Base-by-base conservation (phyloP, 2,329 filamentous ascomycete genomes). In the Hortaea werneckii region DNA sequence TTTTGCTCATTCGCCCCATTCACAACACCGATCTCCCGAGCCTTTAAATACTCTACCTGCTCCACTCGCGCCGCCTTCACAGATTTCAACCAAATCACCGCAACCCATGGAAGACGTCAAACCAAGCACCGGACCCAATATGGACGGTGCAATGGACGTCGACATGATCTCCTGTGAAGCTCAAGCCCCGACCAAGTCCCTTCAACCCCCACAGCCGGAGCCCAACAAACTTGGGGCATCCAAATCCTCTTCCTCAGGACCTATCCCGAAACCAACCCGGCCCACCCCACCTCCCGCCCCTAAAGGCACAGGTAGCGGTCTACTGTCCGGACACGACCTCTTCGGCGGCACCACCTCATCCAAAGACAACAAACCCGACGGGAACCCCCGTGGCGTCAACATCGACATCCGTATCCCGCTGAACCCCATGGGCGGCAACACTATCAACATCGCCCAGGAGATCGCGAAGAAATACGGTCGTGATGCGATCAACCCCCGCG, bases 381-480 rank as follows among this genome's bases (percentile, higher is more conserved):
- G 62, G 48, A 65, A 69, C 72, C 20, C 20, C 2, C 20, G 20
- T 20, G 47, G 78, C 77, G 2, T 88, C 81, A 37, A 94, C 80
- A 95, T 98, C 51, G 78, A 94, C 44, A 76, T 98, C 12, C 82
- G 85, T 45, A 82, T 98, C 47, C 80, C 85, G 0, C 75, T 98
- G 35, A 78, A 83, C 47, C 86, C 87, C 37, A 81, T 86, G 56
- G 83, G 79, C 32, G 95, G 95, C 64, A 87, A 90, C 54, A 90
- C 94, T 50, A 80, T 98, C 67, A 96, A 96, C 65, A 95, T 96
- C 54, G 89, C 90, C 59, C 86, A 87, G 39, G 75, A 96, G 66
- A 92, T 94, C 8, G 87, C 95, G 66, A 88, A 94, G 52, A 85
- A 83, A 51, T 96, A 95, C 63, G 92, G 92, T 26, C 95, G 90